Conservation (phyloP, 2,329 filamentous ascomycete species). For the Colletotrichum gloeosporioides region DNA sequence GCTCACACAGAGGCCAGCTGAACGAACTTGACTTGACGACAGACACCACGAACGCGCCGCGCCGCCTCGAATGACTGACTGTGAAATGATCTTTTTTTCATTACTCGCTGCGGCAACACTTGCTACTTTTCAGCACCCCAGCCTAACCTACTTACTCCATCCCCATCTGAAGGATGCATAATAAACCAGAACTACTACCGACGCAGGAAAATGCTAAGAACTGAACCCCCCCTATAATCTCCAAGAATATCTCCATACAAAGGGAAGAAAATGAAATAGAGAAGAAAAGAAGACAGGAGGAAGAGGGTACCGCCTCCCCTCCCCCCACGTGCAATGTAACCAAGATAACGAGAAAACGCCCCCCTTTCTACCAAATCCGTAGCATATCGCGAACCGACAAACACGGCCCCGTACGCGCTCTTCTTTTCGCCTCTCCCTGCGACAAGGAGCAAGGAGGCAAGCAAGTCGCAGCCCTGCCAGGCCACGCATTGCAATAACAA, state of each 20-base stretch:
- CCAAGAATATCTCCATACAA: neutral
- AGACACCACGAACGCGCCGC: neutral
- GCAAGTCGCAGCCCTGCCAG: neutral
- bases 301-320: neutral
- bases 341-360: neutral
- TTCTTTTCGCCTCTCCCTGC: neutral
- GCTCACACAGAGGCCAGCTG: neutral
- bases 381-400: neutral
- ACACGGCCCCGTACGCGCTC: neutral
- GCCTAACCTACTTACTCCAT: neutral
- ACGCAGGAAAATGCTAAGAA: neutral
- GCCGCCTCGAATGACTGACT: neutral
- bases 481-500: neutral
- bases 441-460: neutral
- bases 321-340: neutral
- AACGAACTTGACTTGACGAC: neutral
- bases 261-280: neutral
- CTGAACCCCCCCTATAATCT: neutral
- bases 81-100: neutral
- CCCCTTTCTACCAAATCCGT: constrained; percentile 3
- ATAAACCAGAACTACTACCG: neutral
- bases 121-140: neutral
- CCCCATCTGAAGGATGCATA: neutral
- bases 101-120: neutral
- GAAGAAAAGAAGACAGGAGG: neutral